Percentiles rank a stretch among this genome's conserved stretches.
Evolutionary conservation across 371 early-diverging fungal species (phyloP).

Genomic region (Mortierella sp.): DNA sequence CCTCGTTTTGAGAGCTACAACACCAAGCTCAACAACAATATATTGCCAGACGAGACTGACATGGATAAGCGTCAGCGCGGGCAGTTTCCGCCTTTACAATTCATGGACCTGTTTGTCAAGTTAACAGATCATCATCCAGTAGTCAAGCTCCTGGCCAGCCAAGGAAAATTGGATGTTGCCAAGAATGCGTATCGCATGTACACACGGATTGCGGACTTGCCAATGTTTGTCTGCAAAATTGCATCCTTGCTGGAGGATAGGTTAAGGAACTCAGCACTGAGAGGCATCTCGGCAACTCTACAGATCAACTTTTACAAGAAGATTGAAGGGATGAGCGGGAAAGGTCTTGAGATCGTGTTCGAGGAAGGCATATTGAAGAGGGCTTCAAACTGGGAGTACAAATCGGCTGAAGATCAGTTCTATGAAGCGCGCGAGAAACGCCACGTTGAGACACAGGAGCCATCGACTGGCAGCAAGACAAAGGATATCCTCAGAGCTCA

Average conservation of each 20-base stretch:
- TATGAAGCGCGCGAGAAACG: not conserved
- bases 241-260: slow-evolving; percentile 26
- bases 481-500: slow-evolving; percentile 12
- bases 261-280: slow-evolving; percentile 11
- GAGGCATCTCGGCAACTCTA: slow-evolving; percentile 6
- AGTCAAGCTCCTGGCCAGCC: slow-evolving; percentile 10
- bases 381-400: slow-evolving; percentile 11
- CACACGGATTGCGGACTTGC: slow-evolving; percentile 22
- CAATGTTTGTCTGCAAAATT: slow-evolving; percentile 17
- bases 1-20: slow-evolving; percentile 20
- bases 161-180: slow-evolving; percentile 5
- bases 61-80: slow-evolving; percentile 7
- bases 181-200: slow-evolving; percentile 14
- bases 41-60: slow-evolving; percentile 13
- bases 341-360: slow-evolving; percentile 27
- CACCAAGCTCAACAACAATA: slow-evolving; percentile 15
- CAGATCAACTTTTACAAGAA: slow-evolving; percentile 27
- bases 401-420: not conserved
- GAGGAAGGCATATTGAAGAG: slow-evolving; percentile 10
- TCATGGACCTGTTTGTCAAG: slow-evolving; percentile 4
- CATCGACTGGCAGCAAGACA: not conserved
- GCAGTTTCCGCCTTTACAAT: slow-evolving; percentile 4
- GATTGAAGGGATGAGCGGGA: slow-evolving; percentile 21
- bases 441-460: no score
- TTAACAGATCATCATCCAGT: slow-evolving; percentile 24